These are phyloP conservation scores for Botrytis elliptica DNA, from an alignment of 2,329 filamentous ascomycete species.

Conservation along the genomic window DNA sequence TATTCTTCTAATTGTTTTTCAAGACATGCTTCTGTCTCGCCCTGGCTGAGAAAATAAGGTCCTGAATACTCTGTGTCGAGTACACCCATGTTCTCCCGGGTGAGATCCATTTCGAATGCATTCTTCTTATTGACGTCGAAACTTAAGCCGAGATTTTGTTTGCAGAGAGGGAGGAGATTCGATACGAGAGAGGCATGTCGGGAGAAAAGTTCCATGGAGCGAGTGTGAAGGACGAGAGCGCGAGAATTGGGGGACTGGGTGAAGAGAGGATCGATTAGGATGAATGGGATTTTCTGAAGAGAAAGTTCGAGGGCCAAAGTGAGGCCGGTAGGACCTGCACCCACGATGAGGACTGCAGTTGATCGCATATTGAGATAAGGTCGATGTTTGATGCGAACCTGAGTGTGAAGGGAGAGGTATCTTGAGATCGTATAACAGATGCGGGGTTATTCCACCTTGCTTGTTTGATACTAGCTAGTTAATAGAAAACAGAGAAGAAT, in stretches of 20 bases:
- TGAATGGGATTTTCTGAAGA: conserved; percentile 40
- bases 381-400: neutral
- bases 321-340: conserved; percentile 47
- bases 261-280: conserved; percentile 42
- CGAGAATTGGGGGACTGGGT: conserved; percentile 43
- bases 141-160: conserved; percentile 42
- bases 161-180: conserved; percentile 42
- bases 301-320: conserved; percentile 44
- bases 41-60: conserved; percentile 40
- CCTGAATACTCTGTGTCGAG: conserved; percentile 39
- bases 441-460: neutral
- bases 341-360: conserved; percentile 45
- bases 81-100: conserved; percentile 26
- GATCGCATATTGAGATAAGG: conserved; percentile 10
- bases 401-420: neutral
- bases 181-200: conserved; percentile 45
- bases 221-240: conserved; percentile 49
- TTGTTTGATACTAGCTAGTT: neutral
- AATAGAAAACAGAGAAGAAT: neutral
- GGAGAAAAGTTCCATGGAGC: conserved; percentile 50
- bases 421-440: neutral
- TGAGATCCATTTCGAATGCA: conserved; percentile 39
- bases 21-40: conserved; percentile 41
- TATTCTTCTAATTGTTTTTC: conserved; percentile 35
- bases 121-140: conserved; percentile 42